These are phyloP conservation scores for Ajuga reptans DNA, from an alignment of 305 asterid species.

Conservation along the genomic window DNA sequence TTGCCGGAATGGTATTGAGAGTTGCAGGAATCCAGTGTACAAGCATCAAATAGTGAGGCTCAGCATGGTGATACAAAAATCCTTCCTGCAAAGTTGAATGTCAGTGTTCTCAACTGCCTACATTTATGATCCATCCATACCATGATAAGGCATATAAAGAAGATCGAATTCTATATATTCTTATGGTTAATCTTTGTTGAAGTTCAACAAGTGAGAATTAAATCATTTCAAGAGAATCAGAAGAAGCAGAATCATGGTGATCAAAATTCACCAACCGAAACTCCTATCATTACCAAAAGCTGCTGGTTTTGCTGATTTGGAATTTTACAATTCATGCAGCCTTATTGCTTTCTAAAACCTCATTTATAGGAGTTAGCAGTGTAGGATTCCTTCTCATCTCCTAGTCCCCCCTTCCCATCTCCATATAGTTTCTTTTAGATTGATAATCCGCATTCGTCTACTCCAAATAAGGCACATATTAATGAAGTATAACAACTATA, in stretches of 20 bases:
- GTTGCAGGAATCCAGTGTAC: slow-evolving; percentile 62
- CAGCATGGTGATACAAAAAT: slow-evolving; percentile 74
- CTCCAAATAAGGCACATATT: not conserved
- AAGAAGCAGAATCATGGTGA: not conserved
- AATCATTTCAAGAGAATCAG: not conserved
- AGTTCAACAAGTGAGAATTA: not conserved
- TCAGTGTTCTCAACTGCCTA: not conserved
- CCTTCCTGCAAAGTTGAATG: slow-evolving; percentile 50
- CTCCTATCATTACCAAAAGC: not conserved
- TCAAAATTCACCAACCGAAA: not conserved
- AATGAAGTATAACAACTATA: not conserved
- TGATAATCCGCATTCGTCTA: not conserved
- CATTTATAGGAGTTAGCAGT: not conserved
- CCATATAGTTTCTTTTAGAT: not conserved
- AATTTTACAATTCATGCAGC: not conserved
- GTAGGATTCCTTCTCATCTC: not conserved
- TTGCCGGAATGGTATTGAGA: slow-evolving; percentile 56
- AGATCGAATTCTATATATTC: not conserved
- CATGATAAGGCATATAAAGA: not conserved
- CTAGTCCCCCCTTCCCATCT: not conserved
- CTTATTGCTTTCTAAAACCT: not conserved
- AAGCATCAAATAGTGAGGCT: slow-evolving; percentile 70
- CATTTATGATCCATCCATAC: not conserved
- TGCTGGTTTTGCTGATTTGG: not conserved
- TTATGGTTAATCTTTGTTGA: not conserved